A percentile compares a stretch with the other conserved stretches of the same genome.
phyloP scores from a whole-genome alignment of 768 basidiomycete genomes.

The Suillus cothurnatus region DNA sequence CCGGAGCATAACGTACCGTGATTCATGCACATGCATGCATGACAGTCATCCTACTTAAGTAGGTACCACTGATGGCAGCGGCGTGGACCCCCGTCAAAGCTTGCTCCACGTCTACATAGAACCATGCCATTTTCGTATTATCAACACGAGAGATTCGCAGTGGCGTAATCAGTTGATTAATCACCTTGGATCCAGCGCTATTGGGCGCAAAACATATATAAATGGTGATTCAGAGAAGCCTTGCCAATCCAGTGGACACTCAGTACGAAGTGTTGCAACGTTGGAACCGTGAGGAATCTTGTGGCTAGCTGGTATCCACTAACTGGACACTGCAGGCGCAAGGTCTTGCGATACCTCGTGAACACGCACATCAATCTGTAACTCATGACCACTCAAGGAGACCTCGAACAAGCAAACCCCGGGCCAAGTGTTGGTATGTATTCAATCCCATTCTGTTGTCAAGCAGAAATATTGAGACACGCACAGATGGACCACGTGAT shows the following conservation, averaged over 20 bases:
- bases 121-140: not conserved
- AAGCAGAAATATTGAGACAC: not conserved
- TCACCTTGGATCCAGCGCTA: not conserved
- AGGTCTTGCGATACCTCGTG: too few relatives aligned
- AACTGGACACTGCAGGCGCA: not conserved
- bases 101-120: too few relatives aligned
- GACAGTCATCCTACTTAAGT: too few relatives aligned
- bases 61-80: too few relatives aligned
- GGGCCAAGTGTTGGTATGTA: not conserved
- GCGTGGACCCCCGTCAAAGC: too few relatives aligned
- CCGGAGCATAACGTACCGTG: too few relatives aligned
- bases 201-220: not conserved
- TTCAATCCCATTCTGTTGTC: not conserved
- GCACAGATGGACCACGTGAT: not conserved
- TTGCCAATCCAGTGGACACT: not conserved
- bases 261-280: not conserved
- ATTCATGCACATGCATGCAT: too few relatives aligned
- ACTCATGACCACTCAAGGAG: not conserved
- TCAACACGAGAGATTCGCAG: not conserved
- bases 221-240: not conserved
- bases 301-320: not conserved
- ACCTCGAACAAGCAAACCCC: not conserved
- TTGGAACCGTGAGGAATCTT: not conserved
- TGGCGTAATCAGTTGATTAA: not conserved
- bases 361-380: conserved; percentile 20